Conservation (phyloP, 192 early-diverging fungal species). For the Coemansia sp. region DNA sequence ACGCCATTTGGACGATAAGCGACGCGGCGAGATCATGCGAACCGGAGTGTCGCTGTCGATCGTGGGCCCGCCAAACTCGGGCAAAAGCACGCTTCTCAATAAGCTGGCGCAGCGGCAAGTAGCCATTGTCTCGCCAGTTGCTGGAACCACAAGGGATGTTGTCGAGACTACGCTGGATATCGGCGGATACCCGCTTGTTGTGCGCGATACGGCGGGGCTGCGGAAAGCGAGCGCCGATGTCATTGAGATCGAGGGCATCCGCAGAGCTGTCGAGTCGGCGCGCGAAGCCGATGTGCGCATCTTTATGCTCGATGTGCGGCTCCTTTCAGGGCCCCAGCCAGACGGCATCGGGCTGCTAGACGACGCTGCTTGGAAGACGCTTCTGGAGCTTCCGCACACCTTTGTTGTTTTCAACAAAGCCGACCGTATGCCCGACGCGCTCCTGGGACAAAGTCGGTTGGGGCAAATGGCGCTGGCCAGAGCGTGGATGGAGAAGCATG, state of each 20-base stretch:
- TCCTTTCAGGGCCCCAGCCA: neutral
- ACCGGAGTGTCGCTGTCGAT: conserved; percentile 70
- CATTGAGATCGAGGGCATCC: conserved; percentile 70
- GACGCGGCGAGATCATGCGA: conserved; percentile 70
- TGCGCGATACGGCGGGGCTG: conserved; percentile 72
- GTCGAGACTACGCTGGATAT: conserved; percentile 71
- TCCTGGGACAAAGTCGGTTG: neutral
- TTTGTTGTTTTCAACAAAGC: conserved; percentile 67
- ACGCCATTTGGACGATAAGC: conserved; percentile 61
- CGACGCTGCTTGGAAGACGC: conserved; percentile 16
- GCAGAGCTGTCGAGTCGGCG: conserved; percentile 55
- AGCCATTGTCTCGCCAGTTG: conserved; percentile 70
- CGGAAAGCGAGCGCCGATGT: conserved; percentile 55
- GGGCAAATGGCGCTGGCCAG: too few relatives aligned
- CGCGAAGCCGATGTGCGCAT: conserved; percentile 67
- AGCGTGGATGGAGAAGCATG: conserved; percentile 10
- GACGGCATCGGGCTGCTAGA: neutral
- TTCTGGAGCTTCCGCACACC: conserved; percentile 54
- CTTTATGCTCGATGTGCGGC: conserved; percentile 55
- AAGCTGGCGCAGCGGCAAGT: conserved; percentile 64
- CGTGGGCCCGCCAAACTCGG: conserved; percentile 74
- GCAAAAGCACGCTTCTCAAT: conserved; percentile 75
- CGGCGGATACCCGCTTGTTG: conserved; percentile 73
- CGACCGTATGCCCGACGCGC: conserved; percentile 22
- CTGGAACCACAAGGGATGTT: conserved; percentile 77